Conservation (phyloP, 805 yeast genomes). For the Schwanniomyces polymorphus region DNA sequence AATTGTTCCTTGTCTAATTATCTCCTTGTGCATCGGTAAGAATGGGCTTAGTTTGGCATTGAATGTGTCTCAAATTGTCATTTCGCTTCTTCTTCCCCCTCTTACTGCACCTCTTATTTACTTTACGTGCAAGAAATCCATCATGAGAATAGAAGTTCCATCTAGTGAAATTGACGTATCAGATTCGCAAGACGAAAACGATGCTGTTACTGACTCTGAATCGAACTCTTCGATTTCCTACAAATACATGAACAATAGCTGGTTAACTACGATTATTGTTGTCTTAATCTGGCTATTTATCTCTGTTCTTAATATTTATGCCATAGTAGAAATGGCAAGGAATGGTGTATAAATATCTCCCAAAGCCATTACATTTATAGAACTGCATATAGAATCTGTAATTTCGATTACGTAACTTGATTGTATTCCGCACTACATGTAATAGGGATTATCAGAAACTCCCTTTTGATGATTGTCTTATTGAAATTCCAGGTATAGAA, state of each 20-base stretch:
- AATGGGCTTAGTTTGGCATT: conserved; percentile 70
- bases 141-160: conserved; percentile 60
- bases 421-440: neutral
- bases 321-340: conserved; percentile 41
- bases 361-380: neutral
- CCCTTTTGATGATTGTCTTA: no score
- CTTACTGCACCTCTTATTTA: conserved; percentile 82
- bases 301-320: conserved; percentile 68
- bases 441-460: no score
- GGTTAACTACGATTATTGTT: conserved; percentile 54
- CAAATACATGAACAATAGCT: conserved; percentile 62
- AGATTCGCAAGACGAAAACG: neutral
- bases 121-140: conserved; percentile 67
- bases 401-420: neutral
- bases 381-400: neutral
- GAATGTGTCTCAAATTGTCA: conserved; percentile 82
- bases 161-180: conserved; percentile 2
- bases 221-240: conserved; percentile 20
- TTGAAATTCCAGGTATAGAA: neutral
- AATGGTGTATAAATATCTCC: conserved; percentile 23
- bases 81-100: conserved; percentile 81
- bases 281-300: conserved; percentile 69
- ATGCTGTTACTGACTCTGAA: conserved; percentile 3
- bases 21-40: conserved; percentile 71
- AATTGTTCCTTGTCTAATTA: conserved; percentile 75